Evolutionary conservation across 2,329 filamentous ascomycete species (phyloP), one percentile per base, ranked within the genome.

Genomic region (Cytospora schulzeri): DNA sequence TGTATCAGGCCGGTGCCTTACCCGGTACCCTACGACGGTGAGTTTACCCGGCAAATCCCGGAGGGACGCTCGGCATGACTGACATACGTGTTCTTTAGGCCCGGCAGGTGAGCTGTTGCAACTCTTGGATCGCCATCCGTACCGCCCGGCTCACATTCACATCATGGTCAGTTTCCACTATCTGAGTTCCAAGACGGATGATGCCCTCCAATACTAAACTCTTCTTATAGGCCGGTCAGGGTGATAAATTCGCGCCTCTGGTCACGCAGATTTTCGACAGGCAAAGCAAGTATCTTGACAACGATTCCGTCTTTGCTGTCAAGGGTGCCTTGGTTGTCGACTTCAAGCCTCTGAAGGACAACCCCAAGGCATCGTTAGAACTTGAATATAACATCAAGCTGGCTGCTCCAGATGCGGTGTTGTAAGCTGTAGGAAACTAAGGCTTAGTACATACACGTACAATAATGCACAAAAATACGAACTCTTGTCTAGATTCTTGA

Each of bases 241-340:
- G 60, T 8, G 60, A 70, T 28, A 50, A 68, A 35, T 73, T 72
- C 63, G 68, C 72, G 63, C 72, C 71, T 11, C 57, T 71, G 53
- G 86, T 86, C 1, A 90, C 88, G 0, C 88, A 91, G 71, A 88
- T 91, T 64, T 91, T 90, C 71, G 86, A 89, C 71, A 78, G 80
- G 57, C 77, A 80, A 64, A 82, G 84, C 74, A 78, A 82, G 62
- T 87, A 88, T 68, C 78, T 90, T 3, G 67, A 68, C 11, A 72
- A 77, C 4, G 77, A 79, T 65, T 76, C 76, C 0, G 76, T 77
- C 4, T 77, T 75, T 33, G 77, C 76, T 12, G 77, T 79, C 31
- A 78, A 78, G 68, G 71, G 75, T 19, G 74, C 73, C 22, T 68
- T 79, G 14, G 57, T 78, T 5, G 71, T 78, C 0, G 72, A 78